Evolutionary conservation across 352 stramenopile genomes (phyloP).

Genomic region (Halophytophthora polymorphica): DNA sequence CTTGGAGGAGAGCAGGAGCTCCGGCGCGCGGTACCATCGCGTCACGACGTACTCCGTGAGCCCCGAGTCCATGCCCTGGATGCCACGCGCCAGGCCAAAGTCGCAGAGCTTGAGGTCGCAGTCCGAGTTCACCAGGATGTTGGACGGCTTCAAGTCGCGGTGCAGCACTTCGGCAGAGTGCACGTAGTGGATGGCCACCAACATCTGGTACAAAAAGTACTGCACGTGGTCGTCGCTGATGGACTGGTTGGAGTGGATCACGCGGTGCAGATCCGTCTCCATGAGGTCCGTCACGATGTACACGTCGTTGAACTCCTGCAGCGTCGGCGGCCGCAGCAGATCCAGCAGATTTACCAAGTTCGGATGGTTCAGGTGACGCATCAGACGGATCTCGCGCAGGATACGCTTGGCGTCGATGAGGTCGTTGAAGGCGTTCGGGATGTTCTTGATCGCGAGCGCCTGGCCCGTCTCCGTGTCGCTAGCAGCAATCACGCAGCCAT

Average conservation of each 20-base stretch:
- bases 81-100: constrained; percentile 71
- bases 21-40: constrained; percentile 90
- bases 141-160: constrained; percentile 75
- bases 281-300: constrained; percentile 84
- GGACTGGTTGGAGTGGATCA: constrained; percentile 81
- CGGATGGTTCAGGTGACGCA: constrained; percentile 84
- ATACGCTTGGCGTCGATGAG: constrained; percentile 87
- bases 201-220: constrained; percentile 81
- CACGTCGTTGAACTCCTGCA: constrained; percentile 88
- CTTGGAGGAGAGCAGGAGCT: constrained; percentile 90
- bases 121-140: constrained; percentile 80
- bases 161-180: constrained; percentile 79
- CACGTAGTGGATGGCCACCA: constrained; percentile 76
- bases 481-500: constrained; percentile 89
- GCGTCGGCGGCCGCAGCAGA: constrained; percentile 70
- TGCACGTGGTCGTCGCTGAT: constrained; percentile 79
- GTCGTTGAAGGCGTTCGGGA: constrained; percentile 91
- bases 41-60: constrained; percentile 91
- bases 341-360: constrained; percentile 84
- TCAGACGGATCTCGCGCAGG: constrained; percentile 84
- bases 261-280: constrained; percentile 73
- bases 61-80: constrained; percentile 71
- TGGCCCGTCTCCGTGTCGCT: constrained; percentile 85
- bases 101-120: constrained; percentile 82
- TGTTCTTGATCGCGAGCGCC: constrained; percentile 96